These are phyloP conservation scores for Ramularia endophylla DNA, from an alignment of 2,329 filamentous ascomycete species.

Conservation along the genomic window DNA sequence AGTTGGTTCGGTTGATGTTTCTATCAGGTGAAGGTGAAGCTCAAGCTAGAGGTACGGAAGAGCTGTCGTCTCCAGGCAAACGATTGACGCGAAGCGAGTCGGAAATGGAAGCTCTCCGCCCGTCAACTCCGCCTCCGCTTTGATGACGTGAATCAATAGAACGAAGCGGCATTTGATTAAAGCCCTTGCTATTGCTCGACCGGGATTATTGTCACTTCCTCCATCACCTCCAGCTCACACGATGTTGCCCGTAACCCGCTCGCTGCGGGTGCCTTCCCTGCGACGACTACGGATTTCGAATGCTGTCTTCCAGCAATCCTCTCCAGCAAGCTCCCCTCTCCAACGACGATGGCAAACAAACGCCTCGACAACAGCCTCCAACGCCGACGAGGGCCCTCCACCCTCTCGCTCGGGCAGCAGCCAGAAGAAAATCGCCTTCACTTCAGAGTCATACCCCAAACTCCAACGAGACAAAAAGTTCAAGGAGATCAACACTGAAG, in stretches of 20 bases:
- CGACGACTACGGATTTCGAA: constrained; percentile 29
- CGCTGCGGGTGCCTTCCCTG: constrained; percentile 19
- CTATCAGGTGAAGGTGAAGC: constrained; percentile 4
- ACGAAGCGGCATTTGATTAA: no score
- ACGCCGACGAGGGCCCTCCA: constrained; percentile 25
- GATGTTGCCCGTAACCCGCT: constrained; percentile 23
- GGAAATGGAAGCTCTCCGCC: no score
- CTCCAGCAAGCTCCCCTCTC: constrained; percentile 12
- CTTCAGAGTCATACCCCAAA: constrained; percentile 77
- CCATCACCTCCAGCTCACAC: not conserved
- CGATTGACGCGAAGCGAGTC: constrained; percentile 5
- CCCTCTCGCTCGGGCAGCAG: constrained; percentile 18
- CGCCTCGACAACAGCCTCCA: constrained; percentile 27
- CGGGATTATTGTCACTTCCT: no score
- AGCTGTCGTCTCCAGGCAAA: constrained; percentile 10
- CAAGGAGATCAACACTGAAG: constrained; percentile 63
- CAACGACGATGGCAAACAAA: constrained; percentile 28
- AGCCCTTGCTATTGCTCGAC: no score
- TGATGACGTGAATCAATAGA: no score
- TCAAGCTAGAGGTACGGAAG: constrained; percentile 1
- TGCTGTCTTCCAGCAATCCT: constrained; percentile 24
- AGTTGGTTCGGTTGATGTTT: constrained; percentile 1
- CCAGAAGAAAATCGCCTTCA: constrained; percentile 60
- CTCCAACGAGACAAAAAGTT: constrained; percentile 76
- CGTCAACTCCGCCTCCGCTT: no score